phyloP scores from a whole-genome alignment of 306 rosid genomes.

The Cotoneaster glaucophyllus region DNA sequence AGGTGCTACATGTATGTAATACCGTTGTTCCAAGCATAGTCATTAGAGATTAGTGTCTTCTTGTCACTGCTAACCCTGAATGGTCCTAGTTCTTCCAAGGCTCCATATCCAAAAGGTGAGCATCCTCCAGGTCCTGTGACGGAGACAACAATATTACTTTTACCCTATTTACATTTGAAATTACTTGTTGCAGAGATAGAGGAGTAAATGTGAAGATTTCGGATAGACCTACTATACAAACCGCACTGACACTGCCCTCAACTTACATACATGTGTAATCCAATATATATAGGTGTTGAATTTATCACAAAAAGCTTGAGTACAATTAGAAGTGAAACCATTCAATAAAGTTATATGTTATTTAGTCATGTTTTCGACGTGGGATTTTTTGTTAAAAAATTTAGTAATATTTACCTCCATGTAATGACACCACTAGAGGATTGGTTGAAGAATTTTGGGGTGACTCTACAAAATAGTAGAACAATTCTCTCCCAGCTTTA shows the following conservation, averaged over 20 bases:
- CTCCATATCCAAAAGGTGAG: conserved; percentile 60
- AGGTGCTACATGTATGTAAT: background rate
- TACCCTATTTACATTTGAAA: too few species aligned
- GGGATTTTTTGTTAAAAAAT: background rate
- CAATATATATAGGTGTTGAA: too few species aligned
- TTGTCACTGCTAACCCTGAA: conserved; percentile 49
- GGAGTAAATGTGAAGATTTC: too few species aligned
- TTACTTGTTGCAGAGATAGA: too few species aligned
- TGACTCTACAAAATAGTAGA: conserved; percentile 60
- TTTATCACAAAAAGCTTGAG: too few species aligned
- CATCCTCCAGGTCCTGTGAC: conserved; percentile 60
- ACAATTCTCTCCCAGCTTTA: conserved; percentile 37
- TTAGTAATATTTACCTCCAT: conserved; percentile 35
- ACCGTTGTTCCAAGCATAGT: conserved; percentile 50
- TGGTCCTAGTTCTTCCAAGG: conserved; percentile 61
- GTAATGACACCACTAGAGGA: conserved; percentile 52
- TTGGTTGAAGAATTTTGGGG: conserved; percentile 25
- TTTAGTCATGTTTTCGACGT: too few species aligned
- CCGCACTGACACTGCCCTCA: too few species aligned
- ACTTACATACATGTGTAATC: too few species aligned
- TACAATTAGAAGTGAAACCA: too few species aligned
- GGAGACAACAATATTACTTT: background rate
- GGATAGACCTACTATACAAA: too few species aligned
- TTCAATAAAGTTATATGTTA: too few species aligned
- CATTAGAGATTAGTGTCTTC: conserved; percentile 35